These are phyloP conservation scores for Cafeteria roenbergensis DNA, from an alignment of 108 stramenopile species.

Conservation along the genomic window DNA sequence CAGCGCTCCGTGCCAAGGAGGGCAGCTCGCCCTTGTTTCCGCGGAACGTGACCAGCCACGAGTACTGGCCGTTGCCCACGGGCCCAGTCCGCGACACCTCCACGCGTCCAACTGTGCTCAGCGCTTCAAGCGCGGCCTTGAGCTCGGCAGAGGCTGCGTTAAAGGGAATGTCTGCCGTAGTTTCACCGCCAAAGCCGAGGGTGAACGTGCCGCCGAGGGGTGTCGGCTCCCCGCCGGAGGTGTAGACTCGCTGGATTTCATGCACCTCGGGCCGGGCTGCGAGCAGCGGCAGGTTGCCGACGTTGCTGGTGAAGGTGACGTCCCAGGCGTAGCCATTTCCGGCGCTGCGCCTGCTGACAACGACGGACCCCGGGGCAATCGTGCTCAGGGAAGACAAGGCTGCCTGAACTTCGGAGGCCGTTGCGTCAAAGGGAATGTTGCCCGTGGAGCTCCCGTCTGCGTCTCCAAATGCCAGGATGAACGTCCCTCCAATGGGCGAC, in stretches of 20 bases:
- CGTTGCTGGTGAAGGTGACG: conserved; percentile 53
- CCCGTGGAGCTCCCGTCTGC: conserved; percentile 22
- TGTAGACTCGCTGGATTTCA: conserved; percentile 46
- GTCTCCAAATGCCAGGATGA: conserved; percentile 52
- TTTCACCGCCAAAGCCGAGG: conserved; percentile 49
- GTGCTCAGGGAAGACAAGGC: conserved; percentile 22
- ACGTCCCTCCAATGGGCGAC: conserved; percentile 49
- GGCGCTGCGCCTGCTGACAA: neutral
- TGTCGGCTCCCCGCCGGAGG: conserved; percentile 46
- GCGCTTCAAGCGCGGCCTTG: conserved; percentile 44
- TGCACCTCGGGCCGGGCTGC: conserved; percentile 38
- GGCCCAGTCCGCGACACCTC: conserved; percentile 31
- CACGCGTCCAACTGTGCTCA: conserved; percentile 39
- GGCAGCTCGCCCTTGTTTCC: conserved; percentile 57
- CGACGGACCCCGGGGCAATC: conserved; percentile 19
- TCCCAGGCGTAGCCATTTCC: conserved; percentile 32
- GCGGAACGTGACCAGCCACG: conserved; percentile 62
- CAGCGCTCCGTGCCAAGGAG: conserved; percentile 18
- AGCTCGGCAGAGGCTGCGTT: conserved; percentile 44
- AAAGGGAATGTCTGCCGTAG: conserved; percentile 41
- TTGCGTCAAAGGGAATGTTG: conserved; percentile 30
- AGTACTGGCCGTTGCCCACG: conserved; percentile 38
- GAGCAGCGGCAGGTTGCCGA: conserved; percentile 59
- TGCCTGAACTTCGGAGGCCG: conserved; percentile 16
- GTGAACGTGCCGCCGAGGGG: conserved; percentile 55